Evolutionary conservation across 192 early-diverging fungal species (phyloP), one percentile per base, ranked within the genome.

Genomic region (Lunasporangiospora selenospora): DNA sequence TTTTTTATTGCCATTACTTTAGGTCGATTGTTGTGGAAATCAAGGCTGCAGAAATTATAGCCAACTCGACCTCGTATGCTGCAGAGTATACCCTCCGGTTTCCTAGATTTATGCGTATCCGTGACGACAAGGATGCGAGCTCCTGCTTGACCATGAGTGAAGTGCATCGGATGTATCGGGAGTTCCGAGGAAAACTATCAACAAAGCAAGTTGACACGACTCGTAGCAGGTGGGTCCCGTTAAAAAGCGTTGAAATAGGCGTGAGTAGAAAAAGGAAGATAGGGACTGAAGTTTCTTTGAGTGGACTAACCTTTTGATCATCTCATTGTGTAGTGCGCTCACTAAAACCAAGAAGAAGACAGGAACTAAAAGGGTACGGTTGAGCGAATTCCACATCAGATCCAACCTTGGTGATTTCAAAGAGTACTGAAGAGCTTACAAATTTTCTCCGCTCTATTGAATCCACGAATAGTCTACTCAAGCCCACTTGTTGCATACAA

Each of bases 61-160:
- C 73, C 16, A 75, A 61, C 63, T 78, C 66, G 78, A 78, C 43
- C 4, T 66, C 67, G 1, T 92, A 87, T 56, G 84, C 77, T 0
- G 45, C 80, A n/a, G 78, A 81, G 12, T 88, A 77, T 34, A 92
- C 92, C 8, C 67, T 94, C 26, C 87, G 92, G 16, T 94, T 94
- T 58, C 92, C 92, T 3, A 77, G 92, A 12, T 92, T 89, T 60
- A 75, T 86, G 12, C 75, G 52, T 44, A 50, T 91, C n/a, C 80
- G 92, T 4, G 44, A 81, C 8, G 90, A 94, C 65, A 92, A 93
- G 62, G 58, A 63, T 15, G 79, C 73, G 66, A 48, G 62, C 0
- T 77, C 77, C 10, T 66, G 73, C 37, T 80, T 78, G 80, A 83
- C 75, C n/a, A 40, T 77, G 60, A 73, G 69, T 32, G 69, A 73